phyloP scores from a whole-genome alignment of 1,139 yeast species.

The Zygoascus sp. region DNA sequence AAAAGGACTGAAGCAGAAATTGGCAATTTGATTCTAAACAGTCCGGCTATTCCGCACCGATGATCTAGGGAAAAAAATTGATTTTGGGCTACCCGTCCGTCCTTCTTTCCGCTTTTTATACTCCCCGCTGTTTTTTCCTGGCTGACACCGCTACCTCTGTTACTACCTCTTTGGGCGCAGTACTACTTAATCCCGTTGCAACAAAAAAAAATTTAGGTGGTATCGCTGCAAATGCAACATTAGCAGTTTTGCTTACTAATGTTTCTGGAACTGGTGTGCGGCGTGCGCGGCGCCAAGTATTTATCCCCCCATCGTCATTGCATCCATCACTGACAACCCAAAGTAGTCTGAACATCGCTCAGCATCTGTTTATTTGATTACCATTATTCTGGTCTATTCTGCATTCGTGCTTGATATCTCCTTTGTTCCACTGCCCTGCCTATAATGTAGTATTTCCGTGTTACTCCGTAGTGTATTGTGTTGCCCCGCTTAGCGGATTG shows the following conservation, averaged over 20 bases:
- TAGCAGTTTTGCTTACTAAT: not conserved
- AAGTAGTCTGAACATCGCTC: too few relatives aligned
- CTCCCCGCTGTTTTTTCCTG: not conserved
- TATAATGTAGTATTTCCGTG: too few relatives aligned
- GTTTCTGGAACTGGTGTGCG: not conserved
- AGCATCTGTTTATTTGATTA: too few relatives aligned
- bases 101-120: not conserved
- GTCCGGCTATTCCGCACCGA: too few relatives aligned
- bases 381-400: too few relatives aligned
- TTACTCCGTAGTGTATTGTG: too few relatives aligned
- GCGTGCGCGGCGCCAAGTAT: not conserved
- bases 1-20: too few relatives aligned
- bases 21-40: too few relatives aligned
- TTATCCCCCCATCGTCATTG: not conserved
- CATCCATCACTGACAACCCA: not conserved
- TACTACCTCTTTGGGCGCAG: slow-evolving; percentile 1
- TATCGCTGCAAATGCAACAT: slow-evolving; percentile 5
- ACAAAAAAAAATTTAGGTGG: slow-evolving; percentile 1
- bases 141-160: not conserved
- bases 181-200: not conserved
- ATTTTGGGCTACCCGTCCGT: not conserved
- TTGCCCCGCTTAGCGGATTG: too few relatives aligned
- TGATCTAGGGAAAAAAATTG: too few relatives aligned
- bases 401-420: too few relatives aligned
- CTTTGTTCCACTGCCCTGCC: too few relatives aligned